Evolutionary conservation across 2,329 filamentous ascomycete genomes (phyloP), one percentile per base, ranked within the genome.

Genomic region (Talaromyces albobiverticillius): DNA sequence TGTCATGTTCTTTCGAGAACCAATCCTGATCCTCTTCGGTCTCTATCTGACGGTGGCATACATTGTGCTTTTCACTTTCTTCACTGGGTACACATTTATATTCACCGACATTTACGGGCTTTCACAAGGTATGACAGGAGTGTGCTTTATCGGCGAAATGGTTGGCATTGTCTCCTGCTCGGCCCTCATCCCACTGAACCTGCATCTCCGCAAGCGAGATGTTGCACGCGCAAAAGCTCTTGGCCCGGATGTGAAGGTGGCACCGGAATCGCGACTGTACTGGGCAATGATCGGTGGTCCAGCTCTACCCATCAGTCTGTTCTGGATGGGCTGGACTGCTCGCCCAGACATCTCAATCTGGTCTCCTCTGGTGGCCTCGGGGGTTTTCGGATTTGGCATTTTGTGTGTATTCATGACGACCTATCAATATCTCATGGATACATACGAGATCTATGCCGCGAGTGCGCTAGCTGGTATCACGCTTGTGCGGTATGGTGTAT

Each of bases 281-380:
- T 80, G 75, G 46, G 72, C 73, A 2, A 82, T 84, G 66, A 67
- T 81, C 3, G 75, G 75, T 1, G 74, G 78, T 0, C 75, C 78
- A 0, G 65, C 73, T 0, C 72, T 84, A 1, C 79, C 81, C 0
- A 67, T 82, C 26, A 71, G 70, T 1, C 68, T 84, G 2, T 82
- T 84, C 63, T 84, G 81, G 80, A 79, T 84, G 67, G 81, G 74
- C 0, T 84, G 81, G 81, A 82, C 77, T 0, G 70, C 72, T 32
- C 66, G 64, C 9, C 62, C 66, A 0, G 59, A 61, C 2, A 67
- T 79, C 5, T 74, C 59, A 77, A 69, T 68, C 63, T 69, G 22
- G 59, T 62, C 29, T 60, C 64, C 1, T 26, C 70, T 74, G 52
- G 47, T 66, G 3, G 78, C 79, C 0, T 79, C 72, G 20, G 76